Evolutionary conservation across 257 asterid species (phyloP), one percentile per base, ranked within the genome.

Genomic region (Leptodermis oblonga): DNA sequence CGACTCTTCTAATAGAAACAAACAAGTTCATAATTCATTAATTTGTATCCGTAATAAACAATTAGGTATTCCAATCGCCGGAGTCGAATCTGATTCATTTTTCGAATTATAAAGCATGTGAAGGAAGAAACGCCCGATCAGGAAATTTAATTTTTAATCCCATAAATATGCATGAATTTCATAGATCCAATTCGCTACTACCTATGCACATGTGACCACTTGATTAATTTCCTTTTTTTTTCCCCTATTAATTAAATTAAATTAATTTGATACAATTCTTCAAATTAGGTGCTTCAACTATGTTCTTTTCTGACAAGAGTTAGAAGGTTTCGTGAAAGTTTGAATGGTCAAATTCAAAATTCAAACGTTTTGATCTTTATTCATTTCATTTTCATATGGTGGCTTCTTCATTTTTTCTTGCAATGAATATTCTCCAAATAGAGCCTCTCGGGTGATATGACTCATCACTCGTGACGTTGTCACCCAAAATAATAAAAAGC

Each of bases 181-280:
- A 36, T 33, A 11, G 51, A 30, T 65, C 13, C 39, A 68, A 72
- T 62, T 34, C 14, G 48, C 76, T 54, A 67, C 54, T 66, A 23
- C 68, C 73, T 6, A 73, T 62, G 69, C 46, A 51, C 86, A 81
- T 79, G 81, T 79, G 85, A 73, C 28, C 45, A 6, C 7, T 65
- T n/a, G 4, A 2, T 18, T 45, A 26, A 45, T 28, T 65, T 65
- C 23, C 56, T 45, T 22, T 22, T 22, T n/a, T 8, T 52, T 39
- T 39, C 43, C 9, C n/a, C n/a, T n/a, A n/a, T n/a, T n/a, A n/a
- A n/a, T n/a, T n/a, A n/a, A n/a, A n/a, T n/a, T n/a, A n/a, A n/a
- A n/a, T n/a, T n/a, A n/a, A n/a, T n/a, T n/a, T n/a, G n/a, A n/a
- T n/a, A n/a, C 39, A 34, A 34, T 34, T 6, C 39, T 34, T 34